Percentiles rank a stretch among this genome's conserved stretches.
Conservation (phyloP, 768 basidiomycete genomes). For the Tricholomella constricta region DNA sequence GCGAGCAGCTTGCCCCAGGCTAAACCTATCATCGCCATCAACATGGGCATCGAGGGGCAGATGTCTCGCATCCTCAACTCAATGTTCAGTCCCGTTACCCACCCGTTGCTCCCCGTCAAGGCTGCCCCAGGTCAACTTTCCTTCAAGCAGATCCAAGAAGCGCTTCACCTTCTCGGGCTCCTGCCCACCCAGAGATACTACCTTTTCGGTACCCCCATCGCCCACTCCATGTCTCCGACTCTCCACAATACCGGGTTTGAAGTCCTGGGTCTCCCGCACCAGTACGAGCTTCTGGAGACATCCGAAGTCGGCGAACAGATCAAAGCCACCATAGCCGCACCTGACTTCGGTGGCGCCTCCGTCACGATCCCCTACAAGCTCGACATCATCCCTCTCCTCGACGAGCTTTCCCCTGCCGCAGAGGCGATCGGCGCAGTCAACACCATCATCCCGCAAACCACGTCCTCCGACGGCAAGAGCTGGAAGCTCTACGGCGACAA, state of each 20-base stretch:
- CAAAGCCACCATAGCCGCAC: slow-evolving; percentile 57
- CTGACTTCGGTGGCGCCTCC: slow-evolving; percentile 91
- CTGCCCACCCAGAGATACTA: slow-evolving; percentile 76
- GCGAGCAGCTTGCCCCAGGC: slow-evolving; percentile 42
- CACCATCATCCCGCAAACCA: slow-evolving; percentile 69
- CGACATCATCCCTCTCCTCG: slow-evolving; percentile 82
- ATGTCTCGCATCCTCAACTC: slow-evolving; percentile 86
- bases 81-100: slow-evolving; percentile 88
- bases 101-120: slow-evolving; percentile 79
- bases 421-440: slow-evolving; percentile 92
- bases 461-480: slow-evolving; percentile 38
- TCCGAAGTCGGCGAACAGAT: slow-evolving; percentile 64
- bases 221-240: slow-evolving; percentile 88
- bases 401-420: slow-evolving; percentile 79
- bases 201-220: slow-evolving; percentile 89
- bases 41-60: slow-evolving; percentile 89
- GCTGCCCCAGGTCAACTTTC: slow-evolving; percentile 95
- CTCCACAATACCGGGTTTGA: slow-evolving; percentile 90
- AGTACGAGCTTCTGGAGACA: slow-evolving; percentile 80
- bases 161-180: slow-evolving; percentile 78
- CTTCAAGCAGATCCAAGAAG: slow-evolving; percentile 82
- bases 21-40: slow-evolving; percentile 92
- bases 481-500: slow-evolving; percentile 84
- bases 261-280: slow-evolving; percentile 80
- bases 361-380: slow-evolving; percentile 97